Evolutionary conservation across 441 rosid genomes (phyloP), one percentile per base, ranked within the genome.

Genomic region (Adansonia madagascariensis): DNA sequence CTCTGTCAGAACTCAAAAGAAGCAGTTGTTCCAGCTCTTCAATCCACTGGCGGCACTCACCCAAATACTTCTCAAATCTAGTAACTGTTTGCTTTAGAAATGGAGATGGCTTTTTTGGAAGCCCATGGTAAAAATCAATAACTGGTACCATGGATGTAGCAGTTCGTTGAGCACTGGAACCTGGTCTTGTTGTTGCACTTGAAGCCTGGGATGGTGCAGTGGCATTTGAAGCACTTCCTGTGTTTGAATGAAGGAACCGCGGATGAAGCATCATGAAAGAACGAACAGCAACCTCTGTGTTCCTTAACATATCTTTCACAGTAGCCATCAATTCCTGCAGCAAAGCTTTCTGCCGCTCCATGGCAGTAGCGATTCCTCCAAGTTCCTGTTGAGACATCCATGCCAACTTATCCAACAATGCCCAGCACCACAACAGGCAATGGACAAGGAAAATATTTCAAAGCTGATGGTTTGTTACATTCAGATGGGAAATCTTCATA

Each of bases 21-120:
- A 91, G 91, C 78, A 94, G 80, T 52, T 93, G 98, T 85, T 97
- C 99, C 81, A 97, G 79, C 87, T 97, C 99, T 82, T 91, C 97
- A 81, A 94, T 86, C 97, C 97, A 97, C 72, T 93, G 98, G 18
- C 91, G 89, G 39, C 97, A 97, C 79, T 92, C 97, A 67, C 81
- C 86, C 50, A 97, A 86, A 81, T 92, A 93, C 88, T 90, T 97
- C 88, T 94, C 98, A 78, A 91, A 97, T 88, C 98, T 92, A 57
- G 76, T 84, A 84, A 92, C 91, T 0, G 98, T 91, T 71, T 93
- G 95, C 88, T 83, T 94, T 72, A 97, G 77, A 85, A 92, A 97
- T 6, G 84, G 92, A 24, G 98, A 92, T 1, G 99, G 98, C 81
- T 97, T 97, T 90, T 87, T 93, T 2, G 97, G 98, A 66, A 97